Conservation (phyloP, 1,284 basidiomycete species). For the Laetiporus sulphureus region DNA sequence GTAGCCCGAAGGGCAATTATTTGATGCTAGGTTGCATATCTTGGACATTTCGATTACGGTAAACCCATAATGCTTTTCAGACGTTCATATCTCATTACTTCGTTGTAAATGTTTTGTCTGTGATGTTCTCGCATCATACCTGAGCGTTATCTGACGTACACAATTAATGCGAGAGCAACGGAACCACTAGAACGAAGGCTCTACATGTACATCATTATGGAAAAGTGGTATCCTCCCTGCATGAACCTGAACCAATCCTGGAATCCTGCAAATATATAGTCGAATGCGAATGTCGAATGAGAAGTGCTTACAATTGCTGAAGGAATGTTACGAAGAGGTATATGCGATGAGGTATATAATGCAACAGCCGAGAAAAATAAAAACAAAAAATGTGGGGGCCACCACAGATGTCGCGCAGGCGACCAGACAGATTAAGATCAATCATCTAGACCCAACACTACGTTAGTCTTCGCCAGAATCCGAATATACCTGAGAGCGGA, state of each 20-base stretch:
- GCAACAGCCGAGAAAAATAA: slow-evolving; percentile 22
- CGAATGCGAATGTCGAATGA: neutral
- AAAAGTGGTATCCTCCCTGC: neutral
- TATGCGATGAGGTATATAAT: slow-evolving; percentile 29
- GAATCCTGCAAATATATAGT: neutral
- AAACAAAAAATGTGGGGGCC: slow-evolving; percentile 7
- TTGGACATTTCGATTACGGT: no score
- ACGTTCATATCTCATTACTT: no score
- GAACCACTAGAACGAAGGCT: neutral
- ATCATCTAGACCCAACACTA: slow-evolving; percentile 9
- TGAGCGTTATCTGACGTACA: neutral
- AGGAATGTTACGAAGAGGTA: slow-evolving; percentile 7
- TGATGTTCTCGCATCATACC: no score
- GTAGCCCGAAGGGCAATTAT: no score
- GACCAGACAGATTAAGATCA: slow-evolving; percentile 12
- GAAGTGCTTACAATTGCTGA: neutral
- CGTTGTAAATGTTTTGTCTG: no score
- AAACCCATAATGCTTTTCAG: no score
- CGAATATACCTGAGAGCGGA: slow-evolving; percentile 1
- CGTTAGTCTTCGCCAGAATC: neutral
- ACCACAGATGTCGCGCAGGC: slow-evolving; percentile 6
- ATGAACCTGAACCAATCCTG: neutral
- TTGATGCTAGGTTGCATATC: no score
- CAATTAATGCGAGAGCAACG: neutral
- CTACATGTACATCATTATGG: slow-evolving; percentile 7